Evolutionary conservation across 495 filamentous ascomycete species (phyloP).

Genomic region (Penicillium coffeae): DNA sequence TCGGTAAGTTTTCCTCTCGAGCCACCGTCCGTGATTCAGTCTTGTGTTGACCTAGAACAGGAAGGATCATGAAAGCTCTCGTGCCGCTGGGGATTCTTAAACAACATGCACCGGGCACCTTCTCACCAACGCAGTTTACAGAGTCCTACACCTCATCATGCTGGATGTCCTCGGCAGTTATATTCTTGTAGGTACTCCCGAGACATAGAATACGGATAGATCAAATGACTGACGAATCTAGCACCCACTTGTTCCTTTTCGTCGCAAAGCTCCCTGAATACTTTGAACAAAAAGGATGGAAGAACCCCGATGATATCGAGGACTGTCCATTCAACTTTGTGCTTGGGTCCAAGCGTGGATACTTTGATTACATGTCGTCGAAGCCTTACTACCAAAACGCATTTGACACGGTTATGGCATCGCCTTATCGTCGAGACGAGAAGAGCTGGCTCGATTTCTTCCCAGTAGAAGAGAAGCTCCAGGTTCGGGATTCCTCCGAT

Average conservation of each 20-base stretch:
- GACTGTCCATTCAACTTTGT: constrained; percentile 1
- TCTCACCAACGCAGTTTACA: background rate
- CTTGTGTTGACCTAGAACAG: background rate
- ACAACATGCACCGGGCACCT: background rate
- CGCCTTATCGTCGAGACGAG: background rate
- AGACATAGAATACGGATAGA: too few relatives aligned
- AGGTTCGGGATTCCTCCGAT: background rate
- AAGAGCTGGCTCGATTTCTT: constrained; percentile 3
- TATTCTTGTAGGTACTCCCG: constrained; percentile 2
- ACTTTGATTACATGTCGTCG: constrained; percentile 3
- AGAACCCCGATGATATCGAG: background rate
- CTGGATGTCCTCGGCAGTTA: background rate
- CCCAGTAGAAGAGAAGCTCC: background rate
- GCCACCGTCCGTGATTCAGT: background rate
- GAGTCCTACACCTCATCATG: background rate
- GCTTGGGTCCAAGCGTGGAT: background rate
- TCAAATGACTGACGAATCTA: background rate
- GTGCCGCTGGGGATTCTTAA: background rate
- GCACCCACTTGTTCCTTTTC: constrained; percentile 2
- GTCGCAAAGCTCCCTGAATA: constrained; percentile 5
- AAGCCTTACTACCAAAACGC: constrained; percentile 7
- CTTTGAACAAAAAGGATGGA: constrained; percentile 4
- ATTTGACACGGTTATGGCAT: constrained; percentile 3
- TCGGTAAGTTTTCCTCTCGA: background rate
- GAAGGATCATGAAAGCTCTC: background rate